Base-by-base conservation (phyloP, 2,329 filamentous ascomycete genomes). In the Colletotrichum costaricense region DNA sequence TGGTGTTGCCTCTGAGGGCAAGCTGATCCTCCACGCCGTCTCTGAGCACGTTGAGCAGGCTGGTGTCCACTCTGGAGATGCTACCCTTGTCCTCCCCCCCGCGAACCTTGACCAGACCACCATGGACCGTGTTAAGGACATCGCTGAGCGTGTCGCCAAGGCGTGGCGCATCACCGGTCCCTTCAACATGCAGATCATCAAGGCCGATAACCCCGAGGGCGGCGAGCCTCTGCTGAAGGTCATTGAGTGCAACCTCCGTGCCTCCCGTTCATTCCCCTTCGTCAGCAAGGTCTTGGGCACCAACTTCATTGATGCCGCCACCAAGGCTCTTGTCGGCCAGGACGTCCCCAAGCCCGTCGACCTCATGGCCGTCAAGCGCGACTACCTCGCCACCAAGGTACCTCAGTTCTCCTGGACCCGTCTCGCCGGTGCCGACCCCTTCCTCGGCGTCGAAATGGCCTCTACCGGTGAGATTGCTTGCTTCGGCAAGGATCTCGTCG, bases 151-250 rank as follows among this genome's bases (percentile, higher is more conserved):
- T 90, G 95, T 99, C 65, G 97, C 97, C 77, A 94, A 97, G 85
- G 97, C 97, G 60, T 98, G 96, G 95, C 95, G 90, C 80, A 98
- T 98, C 83, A 98, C 95, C 24, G 97, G 97, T 68, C 97, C 97
- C 72, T 99, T 98, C 91, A 99, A 99, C 90, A 98, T 99, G 96
- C 97, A 99, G 82, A 97, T 99, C 85, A 98, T 99, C 90, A 97
- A 97, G 87, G 95, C 94, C 46, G 89, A 94, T 14, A 88, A 93
- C 79, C 91, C 93, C 38, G 92, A 94, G 72, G 93, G 93, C 71
- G 93, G 92, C 69, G 90, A 93, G 80, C 91, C 94, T 42, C 88
- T 90, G 33, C 90, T 98, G 76, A 98, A 98, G 89, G 96, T 98
- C 80, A 98, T 98, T 76, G 96, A 98, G 86, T 98, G 96, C 88